Conservation (phyloP, 345 rosid genomes). For the Crucihimalaya himalaica region DNA sequence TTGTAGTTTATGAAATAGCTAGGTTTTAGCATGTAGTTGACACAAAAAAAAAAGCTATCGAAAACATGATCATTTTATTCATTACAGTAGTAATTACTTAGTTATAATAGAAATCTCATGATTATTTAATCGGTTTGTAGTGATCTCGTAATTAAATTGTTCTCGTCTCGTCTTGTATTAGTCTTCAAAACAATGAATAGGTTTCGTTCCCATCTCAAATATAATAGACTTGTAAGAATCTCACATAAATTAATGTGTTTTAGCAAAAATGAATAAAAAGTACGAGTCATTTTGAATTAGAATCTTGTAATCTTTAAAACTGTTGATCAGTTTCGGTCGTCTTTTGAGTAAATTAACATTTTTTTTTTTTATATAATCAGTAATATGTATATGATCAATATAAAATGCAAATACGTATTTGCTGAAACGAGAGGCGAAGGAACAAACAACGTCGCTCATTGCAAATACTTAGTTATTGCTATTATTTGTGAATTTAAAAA, state of each 20-base stretch:
- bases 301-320: background rate
- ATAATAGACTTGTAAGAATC: background rate
- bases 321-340: background rate
- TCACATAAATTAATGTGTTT: background rate
- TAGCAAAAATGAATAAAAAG: background rate
- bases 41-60: too few species aligned
- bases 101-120: background rate
- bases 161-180: background rate
- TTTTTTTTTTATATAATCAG: background rate
- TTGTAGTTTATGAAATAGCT: background rate
- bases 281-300: background rate
- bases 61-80: background rate
- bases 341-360: background rate
- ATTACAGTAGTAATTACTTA: too few species aligned
- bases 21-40: background rate
- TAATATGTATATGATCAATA: background rate
- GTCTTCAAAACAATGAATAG: background rate
- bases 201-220: background rate
- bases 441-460: conserved; percentile 18
- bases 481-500: conserved; percentile 2
- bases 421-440: conserved; percentile 22
- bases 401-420: background rate
- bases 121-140: background rate
- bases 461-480: background rate
- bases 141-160: background rate